Conservation (phyloP, 2,329 filamentous ascomycete species). For the Aspergillus terreus region DNA sequence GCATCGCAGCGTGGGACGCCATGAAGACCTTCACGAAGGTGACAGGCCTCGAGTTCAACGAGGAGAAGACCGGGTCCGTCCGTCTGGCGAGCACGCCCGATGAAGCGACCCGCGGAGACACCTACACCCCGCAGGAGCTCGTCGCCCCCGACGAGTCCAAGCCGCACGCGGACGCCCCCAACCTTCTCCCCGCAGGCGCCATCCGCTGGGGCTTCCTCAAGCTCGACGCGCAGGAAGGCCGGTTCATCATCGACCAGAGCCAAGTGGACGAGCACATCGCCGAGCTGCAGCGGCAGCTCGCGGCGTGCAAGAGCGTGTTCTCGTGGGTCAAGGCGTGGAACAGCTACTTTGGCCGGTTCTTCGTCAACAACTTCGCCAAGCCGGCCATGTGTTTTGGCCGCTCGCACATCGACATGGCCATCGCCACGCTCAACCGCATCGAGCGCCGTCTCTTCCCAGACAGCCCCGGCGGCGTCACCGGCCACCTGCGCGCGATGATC, state of each 20-base stretch:
- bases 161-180: background rate
- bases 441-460: conserved; percentile 49
- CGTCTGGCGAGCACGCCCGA: conserved; percentile 29
- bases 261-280: conserved; percentile 58
- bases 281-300: conserved; percentile 58
- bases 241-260: conserved; percentile 57
- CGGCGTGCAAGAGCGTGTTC: conserved; percentile 53
- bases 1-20: conserved; percentile 57
- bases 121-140: conserved; percentile 5
- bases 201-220: conserved; percentile 60
- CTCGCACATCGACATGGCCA: conserved; percentile 54
- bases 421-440: conserved; percentile 51
- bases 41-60: conserved; percentile 58
- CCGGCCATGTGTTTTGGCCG: conserved; percentile 54
- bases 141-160: background rate
- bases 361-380: conserved; percentile 55
- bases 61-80: conserved; percentile 55
- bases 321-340: conserved; percentile 61
- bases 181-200: conserved; percentile 51
- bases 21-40: conserved; percentile 53
- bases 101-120: conserved; percentile 5
- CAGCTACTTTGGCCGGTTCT: conserved; percentile 55
- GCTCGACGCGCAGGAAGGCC: conserved; percentile 50
- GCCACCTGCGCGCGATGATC: conserved; percentile 55
- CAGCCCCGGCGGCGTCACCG: conserved; percentile 48